Conservation (phyloP, 2,329 filamentous ascomycete species). For the Blumeriella jaapii region DNA sequence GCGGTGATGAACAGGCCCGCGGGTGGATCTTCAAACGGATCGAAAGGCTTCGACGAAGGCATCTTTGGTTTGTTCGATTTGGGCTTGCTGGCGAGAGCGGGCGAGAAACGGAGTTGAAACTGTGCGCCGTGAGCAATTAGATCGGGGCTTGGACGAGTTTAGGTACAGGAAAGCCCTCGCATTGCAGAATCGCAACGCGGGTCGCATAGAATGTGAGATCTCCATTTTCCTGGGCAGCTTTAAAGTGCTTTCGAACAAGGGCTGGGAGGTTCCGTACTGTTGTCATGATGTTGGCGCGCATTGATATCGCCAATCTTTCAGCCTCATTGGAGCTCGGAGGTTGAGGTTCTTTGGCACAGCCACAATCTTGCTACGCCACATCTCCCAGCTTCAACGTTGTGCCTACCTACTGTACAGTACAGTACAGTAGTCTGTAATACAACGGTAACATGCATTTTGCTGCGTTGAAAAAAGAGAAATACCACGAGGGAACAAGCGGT, state of each 20-base stretch:
- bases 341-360: no score
- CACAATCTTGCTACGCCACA: no score
- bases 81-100: constrained; percentile 56
- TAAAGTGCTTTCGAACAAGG: constrained; percentile 22
- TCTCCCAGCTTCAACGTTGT: no score
- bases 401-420: no score
- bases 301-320: no score
- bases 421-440: no score
- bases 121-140: constrained; percentile 24
- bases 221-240: constrained; percentile 19
- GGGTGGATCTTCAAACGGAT: constrained; percentile 55
- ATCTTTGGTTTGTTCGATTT: constrained; percentile 30
- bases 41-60: constrained; percentile 31
- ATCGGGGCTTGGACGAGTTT: neutral
- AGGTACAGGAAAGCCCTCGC: constrained; percentile 20
- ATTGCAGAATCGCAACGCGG: constrained; percentile 22
- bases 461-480: no score
- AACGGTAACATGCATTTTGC: no score
- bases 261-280: constrained; percentile 17
- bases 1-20: constrained; percentile 41
- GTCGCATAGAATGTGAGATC: constrained; percentile 24
- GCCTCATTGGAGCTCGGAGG: no score
- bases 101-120: constrained; percentile 66
- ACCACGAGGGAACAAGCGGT: no score
- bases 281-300: constrained; percentile 11